Conservation (phyloP, 768 basidiomycete species). For the Clitopilus passeckerianus region DNA sequence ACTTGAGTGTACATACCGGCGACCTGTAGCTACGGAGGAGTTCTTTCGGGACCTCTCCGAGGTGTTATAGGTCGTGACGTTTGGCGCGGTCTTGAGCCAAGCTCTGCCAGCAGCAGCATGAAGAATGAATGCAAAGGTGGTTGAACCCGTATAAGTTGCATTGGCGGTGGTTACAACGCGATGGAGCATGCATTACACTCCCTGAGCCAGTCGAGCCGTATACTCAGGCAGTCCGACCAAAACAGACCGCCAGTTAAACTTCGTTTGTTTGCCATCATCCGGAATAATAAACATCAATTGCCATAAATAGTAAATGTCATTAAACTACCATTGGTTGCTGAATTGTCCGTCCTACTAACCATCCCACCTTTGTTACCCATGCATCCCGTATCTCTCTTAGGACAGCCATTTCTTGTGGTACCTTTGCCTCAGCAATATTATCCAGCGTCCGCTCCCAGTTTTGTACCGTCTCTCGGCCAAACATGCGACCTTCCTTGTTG, state of each 20-base stretch:
- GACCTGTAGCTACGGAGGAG: background rate
- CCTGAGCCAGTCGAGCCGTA: background rate
- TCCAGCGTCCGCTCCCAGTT: slow-evolving; percentile 70
- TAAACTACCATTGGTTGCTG: slow-evolving; percentile 29
- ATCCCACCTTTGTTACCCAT: slow-evolving; percentile 75
- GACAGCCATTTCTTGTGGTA: slow-evolving; percentile 24
- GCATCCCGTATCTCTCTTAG: slow-evolving; percentile 44
- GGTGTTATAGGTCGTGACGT: background rate
- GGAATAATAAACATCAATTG: background rate
- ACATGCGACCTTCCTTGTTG: slow-evolving; percentile 75
- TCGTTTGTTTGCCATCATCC: background rate
- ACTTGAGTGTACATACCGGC: background rate
- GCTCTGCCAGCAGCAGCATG: slow-evolving; percentile 47
- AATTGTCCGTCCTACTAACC: slow-evolving; percentile 58
- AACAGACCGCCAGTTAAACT: background rate
- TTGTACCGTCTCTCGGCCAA: slow-evolving; percentile 63
- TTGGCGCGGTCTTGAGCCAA: slow-evolving; percentile 29
- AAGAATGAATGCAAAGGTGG: slow-evolving; percentile 34
- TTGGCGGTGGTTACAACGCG: slow-evolving; percentile 23
- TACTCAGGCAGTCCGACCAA: background rate
- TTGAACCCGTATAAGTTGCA: background rate
- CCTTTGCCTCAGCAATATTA: slow-evolving; percentile 52
- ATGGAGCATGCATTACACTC: slow-evolving; percentile 42
- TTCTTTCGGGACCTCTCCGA: background rate
- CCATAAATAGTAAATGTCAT: slow-evolving; percentile 5